Percentiles rank a stretch among this genome's conserved stretches.
Evolutionary conservation across 768 basidiomycete species (phyloP).

Genomic region (Chiua virens): DNA sequence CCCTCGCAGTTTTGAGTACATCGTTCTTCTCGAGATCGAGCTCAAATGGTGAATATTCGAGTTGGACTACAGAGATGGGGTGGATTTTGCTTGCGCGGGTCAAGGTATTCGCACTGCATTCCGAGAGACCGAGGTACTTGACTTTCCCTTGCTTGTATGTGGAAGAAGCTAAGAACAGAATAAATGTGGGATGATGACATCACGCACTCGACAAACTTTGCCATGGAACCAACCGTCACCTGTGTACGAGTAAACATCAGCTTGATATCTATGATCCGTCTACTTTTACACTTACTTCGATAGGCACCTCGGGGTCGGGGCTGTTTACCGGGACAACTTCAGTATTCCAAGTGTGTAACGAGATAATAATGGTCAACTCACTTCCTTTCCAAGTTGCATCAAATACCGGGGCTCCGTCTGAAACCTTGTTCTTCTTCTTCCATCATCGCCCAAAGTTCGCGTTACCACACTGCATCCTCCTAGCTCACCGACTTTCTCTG

Average conservation of each 20-base stretch:
- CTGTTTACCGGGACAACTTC: constrained; percentile 16
- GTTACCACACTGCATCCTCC: too few species aligned
- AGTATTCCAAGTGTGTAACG: background rate
- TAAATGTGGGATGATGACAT: background rate
- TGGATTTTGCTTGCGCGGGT: constrained; percentile 52
- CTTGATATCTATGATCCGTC: too few species aligned
- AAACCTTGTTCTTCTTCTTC: too few species aligned
- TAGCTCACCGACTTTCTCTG: too few species aligned
- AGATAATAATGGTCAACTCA: too few species aligned
- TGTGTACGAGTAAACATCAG: constrained; percentile 2
- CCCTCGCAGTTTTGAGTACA: constrained; percentile 44
- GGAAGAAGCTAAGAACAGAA: constrained; percentile 2
- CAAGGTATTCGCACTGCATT: constrained; percentile 45
- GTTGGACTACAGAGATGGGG: constrained; percentile 49
- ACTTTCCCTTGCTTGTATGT: constrained; percentile 38
- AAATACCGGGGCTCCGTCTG: too few species aligned
- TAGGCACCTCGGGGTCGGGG: constrained; percentile 43
- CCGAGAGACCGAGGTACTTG: constrained; percentile 54
- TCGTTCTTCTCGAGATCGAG: constrained; percentile 47
- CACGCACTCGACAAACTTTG: constrained; percentile 50
- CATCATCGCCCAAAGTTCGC: too few species aligned
- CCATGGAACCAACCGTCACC: constrained; percentile 49
- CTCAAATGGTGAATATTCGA: constrained; percentile 52
- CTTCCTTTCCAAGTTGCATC: too few species aligned
- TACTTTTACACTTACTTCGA: constrained; percentile 38